Evolutionary conservation across 1,284 basidiomycete genomes (phyloP).

Genomic region (Cryptococcus deneoformans): DNA sequence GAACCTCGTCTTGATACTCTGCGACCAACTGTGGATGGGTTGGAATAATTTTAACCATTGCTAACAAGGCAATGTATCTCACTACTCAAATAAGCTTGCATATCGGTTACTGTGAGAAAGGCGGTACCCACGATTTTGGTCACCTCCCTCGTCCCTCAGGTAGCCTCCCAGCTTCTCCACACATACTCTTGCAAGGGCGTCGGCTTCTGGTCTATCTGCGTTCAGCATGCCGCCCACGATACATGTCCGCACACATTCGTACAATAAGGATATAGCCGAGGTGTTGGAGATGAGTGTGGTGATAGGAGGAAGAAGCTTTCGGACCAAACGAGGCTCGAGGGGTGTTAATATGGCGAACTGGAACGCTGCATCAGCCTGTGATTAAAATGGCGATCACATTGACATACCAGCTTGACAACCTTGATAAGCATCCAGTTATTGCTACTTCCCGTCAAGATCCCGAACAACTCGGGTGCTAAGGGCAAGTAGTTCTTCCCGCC

Average conservation of each 20-base stretch:
- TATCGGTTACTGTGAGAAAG: conserved; percentile 1
- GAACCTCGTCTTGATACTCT: conserved; percentile 87
- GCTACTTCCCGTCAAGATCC: conserved; percentile 86
- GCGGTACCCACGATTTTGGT: conserved; percentile 76
- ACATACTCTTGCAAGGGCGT: conserved; percentile 79
- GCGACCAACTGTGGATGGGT: conserved; percentile 87
- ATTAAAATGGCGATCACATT: neutral
- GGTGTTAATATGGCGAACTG: conserved; percentile 91
- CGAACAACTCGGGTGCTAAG: conserved; percentile 89
- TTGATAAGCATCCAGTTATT: conserved; percentile 99
- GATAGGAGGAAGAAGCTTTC: conserved; percentile 89
- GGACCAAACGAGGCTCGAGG: conserved; percentile 86
- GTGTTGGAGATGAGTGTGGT: conserved; percentile 95
- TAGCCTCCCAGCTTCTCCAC: conserved; percentile 93
- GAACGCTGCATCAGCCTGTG: neutral
- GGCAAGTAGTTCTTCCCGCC: conserved; percentile 75
- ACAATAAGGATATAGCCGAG: conserved; percentile 89
- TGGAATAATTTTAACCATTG: conserved; percentile 93
- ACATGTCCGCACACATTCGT: conserved; percentile 98
- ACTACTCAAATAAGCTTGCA: conserved; percentile 54
- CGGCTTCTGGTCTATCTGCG: conserved; percentile 62
- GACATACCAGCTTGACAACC: conserved; percentile 84
- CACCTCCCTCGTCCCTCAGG: conserved; percentile 70
- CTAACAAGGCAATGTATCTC: conserved; percentile 93
- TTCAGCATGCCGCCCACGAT: conserved; percentile 97